phyloP scores from a whole-genome alignment of 2,329 filamentous ascomycete species.

The Fusarium agapanthi region DNA sequence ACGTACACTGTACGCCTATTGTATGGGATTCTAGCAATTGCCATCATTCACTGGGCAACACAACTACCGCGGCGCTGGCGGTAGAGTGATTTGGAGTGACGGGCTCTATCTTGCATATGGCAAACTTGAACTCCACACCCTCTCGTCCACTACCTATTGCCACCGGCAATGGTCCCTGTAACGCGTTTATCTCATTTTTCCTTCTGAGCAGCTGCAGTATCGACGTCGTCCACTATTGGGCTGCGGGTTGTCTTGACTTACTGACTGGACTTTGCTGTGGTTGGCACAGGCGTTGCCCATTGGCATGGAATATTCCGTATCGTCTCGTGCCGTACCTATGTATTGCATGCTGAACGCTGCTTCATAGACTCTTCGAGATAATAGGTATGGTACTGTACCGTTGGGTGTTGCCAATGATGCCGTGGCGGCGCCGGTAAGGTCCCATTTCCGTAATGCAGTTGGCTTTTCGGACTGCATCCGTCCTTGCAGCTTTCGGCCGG shows the following conservation, averaged over 20 bases:
- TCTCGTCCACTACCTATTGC: background rate
- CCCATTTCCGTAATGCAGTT: constrained; percentile 14
- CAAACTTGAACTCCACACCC: constrained; percentile 6
- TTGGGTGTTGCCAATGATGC: constrained; percentile 33
- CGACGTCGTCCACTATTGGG: background rate
- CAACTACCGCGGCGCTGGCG: background rate
- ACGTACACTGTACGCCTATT: background rate
- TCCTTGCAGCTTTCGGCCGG: constrained; percentile 20
- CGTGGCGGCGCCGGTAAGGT: constrained; percentile 28
- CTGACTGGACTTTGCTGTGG: background rate
- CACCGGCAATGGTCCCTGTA: background rate
- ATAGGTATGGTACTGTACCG: background rate
- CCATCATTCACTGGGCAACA: constrained; percentile 30
- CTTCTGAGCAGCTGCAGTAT: background rate
- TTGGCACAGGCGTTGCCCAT: constrained; percentile 3
- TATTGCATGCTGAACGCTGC: background rate
- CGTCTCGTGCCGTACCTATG: background rate
- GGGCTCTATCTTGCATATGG: background rate
- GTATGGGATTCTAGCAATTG: constrained; percentile 36
- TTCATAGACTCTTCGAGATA: background rate
- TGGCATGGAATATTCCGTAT: background rate
- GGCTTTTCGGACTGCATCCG: constrained; percentile 14
- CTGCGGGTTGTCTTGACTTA: background rate
- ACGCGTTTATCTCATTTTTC: background rate
- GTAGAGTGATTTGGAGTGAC: background rate